Conservation (phyloP, 208 protist genomes). For the Naegleria gruberi region DNA sequence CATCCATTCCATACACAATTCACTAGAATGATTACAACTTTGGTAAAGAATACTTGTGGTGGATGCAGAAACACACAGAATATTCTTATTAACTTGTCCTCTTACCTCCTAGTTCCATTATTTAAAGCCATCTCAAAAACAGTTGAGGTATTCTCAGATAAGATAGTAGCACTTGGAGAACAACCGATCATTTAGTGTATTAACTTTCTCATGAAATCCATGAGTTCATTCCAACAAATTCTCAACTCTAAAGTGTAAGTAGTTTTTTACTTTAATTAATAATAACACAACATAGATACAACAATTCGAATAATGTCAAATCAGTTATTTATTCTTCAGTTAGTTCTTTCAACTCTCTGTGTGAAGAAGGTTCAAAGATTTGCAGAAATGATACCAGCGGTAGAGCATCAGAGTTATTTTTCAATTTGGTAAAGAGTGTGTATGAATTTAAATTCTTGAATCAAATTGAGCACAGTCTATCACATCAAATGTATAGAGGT, state of each 20-base stretch:
- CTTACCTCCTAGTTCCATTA: background rate
- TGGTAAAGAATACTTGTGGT: too few relatives aligned
- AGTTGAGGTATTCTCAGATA: background rate
- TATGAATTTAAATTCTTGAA: background rate
- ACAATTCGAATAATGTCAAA: background rate
- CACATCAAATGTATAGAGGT: background rate
- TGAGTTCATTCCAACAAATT: background rate
- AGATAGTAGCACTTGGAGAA: background rate
- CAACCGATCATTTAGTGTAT: background rate
- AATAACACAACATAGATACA: background rate
- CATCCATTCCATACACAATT: too few relatives aligned
- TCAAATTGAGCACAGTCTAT: background rate
- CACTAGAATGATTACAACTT: too few relatives aligned
- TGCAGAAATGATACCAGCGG: background rate
- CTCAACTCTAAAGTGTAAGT: background rate
- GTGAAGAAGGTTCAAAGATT: background rate
- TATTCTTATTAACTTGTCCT: background rate
- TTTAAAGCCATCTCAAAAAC: background rate
- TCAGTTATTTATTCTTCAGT: background rate
- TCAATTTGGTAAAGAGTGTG: background rate
- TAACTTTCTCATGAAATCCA: background rate
- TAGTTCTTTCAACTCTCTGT: background rate
- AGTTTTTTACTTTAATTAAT: background rate
- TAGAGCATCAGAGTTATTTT: background rate
- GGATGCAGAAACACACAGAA: background rate